Evolutionary conservation across 805 yeast species (phyloP), one percentile per base, ranked within the genome.

Genomic region (Cyberlindnera meyerae): DNA sequence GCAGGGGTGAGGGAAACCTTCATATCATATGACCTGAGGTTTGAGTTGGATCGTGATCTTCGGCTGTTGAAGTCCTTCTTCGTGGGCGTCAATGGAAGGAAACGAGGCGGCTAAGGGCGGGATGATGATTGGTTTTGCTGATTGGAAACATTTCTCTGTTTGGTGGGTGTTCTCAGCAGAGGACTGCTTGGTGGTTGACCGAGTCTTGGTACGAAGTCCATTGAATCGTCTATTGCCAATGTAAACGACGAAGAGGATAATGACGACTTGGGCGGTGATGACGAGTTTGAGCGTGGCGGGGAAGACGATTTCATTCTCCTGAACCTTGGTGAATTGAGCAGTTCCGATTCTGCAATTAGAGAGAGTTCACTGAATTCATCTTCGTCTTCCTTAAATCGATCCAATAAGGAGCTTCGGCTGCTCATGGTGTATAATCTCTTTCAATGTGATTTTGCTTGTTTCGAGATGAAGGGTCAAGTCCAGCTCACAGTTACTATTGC

Each of bases 1-100:
- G 77, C 77, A 7, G 79, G 79, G 0, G 78, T 73, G 18, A 57
- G 49, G 6, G 56, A 51, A 1, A 52, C 52, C 24, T 30, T 44
- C 39, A 41, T 44, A 9, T 39, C 43, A 2, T 41, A 39, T 6
- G 28, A 33, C 18, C 21, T 41, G 12, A n/a, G 20, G 8, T 12
- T 16, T n/a, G 14, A 24, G 27, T 11, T 24, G 22, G 22, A 20
- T 8, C 9, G 9, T 9, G 22, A 8, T 20, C 22, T 20, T 9
- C 9, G 9, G 27, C n/a, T 18, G 29, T 4, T 30, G 17, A 9
- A 20, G 9, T 34, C 22, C 4, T 31, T 17, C 40, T 45, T 49
- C 13, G 51, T 39, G 4, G 52, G 51, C 4, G 52, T 38, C 15
- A 29, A n/a, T 6, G 38, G 36, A 2, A 24, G 27, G 28, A 42